phyloP scores from a whole-genome alignment of 164 flowering plant species.

The Macadamia integrifolia region DNA sequence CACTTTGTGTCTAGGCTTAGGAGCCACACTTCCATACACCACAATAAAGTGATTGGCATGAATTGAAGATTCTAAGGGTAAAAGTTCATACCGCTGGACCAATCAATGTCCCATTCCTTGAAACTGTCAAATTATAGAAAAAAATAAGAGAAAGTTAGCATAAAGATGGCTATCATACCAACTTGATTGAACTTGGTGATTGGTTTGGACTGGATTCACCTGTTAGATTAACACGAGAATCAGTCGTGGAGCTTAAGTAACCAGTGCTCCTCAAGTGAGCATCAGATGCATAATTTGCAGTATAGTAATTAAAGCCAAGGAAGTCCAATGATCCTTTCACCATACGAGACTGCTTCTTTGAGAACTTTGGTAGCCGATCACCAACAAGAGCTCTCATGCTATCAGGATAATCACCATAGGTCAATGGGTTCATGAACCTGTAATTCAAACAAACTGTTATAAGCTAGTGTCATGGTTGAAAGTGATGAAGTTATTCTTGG shows the following conservation, averaged over 20 bases:
- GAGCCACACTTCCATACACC: too few relatives aligned
- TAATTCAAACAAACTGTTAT: too few relatives aligned
- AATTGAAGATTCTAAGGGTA: neutral
- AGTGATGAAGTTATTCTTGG: neutral
- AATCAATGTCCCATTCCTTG: slow-evolving; percentile 14
- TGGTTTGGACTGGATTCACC: slow-evolving; percentile 5
- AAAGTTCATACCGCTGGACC: slow-evolving; percentile 10
- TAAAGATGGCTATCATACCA: too few relatives aligned
- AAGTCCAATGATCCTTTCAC: slow-evolving; percentile 33
- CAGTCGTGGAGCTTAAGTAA: slow-evolving; percentile 15
- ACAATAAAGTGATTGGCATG: too few relatives aligned
- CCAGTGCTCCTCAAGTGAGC: neutral
- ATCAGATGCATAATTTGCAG: slow-evolving; percentile 30
- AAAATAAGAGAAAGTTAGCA: too few relatives aligned
- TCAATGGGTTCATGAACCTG: slow-evolving; percentile 37
- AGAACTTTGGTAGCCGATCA: slow-evolving; percentile 36
- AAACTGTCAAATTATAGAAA: slow-evolving; percentile 1
- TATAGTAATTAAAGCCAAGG: slow-evolving; percentile 41
- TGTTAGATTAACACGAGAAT: slow-evolving; percentile 14
- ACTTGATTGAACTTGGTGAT: too few relatives aligned
- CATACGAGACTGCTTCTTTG: slow-evolving; percentile 29
- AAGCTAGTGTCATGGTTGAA: too few relatives aligned
- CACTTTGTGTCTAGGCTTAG: too few relatives aligned
- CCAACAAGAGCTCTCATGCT: slow-evolving; percentile 22
- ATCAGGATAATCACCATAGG: slow-evolving; percentile 32